Conservation (phyloP, 2,329 filamentous ascomycete species). For the Aspergillus sp. region DNA sequence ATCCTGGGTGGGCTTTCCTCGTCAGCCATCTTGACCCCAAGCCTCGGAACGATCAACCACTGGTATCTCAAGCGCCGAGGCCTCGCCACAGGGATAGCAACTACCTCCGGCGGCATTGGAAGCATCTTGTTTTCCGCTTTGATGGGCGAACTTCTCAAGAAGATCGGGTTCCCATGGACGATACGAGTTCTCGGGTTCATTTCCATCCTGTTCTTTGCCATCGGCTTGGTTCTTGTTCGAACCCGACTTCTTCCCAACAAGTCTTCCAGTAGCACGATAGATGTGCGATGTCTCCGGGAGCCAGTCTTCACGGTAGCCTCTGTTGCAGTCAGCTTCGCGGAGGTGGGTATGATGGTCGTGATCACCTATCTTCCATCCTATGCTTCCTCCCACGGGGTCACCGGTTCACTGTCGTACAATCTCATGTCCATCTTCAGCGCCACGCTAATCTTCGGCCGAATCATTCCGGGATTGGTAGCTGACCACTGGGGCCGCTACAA, state of each 20-base stretch:
- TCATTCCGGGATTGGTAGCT: slow-evolving; percentile 25
- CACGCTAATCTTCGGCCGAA: slow-evolving; percentile 20
- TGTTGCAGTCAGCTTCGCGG: slow-evolving; percentile 16
- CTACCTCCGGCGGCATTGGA: slow-evolving; percentile 19
- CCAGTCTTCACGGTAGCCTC: slow-evolving; percentile 13
- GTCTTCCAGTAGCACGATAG: slow-evolving; percentile 1
- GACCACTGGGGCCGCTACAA: slow-evolving; percentile 28
- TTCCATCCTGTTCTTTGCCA: not conserved
- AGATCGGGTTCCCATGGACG: slow-evolving; percentile 18
- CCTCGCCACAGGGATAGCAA: slow-evolving; percentile 23
- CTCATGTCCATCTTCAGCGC: slow-evolving; percentile 22
- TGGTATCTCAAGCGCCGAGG: slow-evolving; percentile 26
- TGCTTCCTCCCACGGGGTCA: slow-evolving; percentile 12
- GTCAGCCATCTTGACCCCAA: slow-evolving; percentile 17
- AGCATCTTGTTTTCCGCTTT: slow-evolving; percentile 25
- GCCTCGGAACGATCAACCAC: slow-evolving; percentile 22
- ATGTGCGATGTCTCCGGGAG: slow-evolving; percentile 15
- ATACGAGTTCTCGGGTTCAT: slow-evolving; percentile 11
- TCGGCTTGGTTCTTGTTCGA: not conserved
- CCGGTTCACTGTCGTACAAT: slow-evolving; percentile 11
- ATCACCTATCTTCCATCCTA: slow-evolving; percentile 22
- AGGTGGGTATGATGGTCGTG: slow-evolving; percentile 20
- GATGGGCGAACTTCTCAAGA: slow-evolving; percentile 7
- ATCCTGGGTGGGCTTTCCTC: slow-evolving; percentile 10
- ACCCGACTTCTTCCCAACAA: slow-evolving; percentile 15